A percentile compares a stretch with the other conserved stretches of the same genome.
phyloP scores from a whole-genome alignment of 192 early-diverging fungal species.

The Gamsiella multidivaricata region DNA sequence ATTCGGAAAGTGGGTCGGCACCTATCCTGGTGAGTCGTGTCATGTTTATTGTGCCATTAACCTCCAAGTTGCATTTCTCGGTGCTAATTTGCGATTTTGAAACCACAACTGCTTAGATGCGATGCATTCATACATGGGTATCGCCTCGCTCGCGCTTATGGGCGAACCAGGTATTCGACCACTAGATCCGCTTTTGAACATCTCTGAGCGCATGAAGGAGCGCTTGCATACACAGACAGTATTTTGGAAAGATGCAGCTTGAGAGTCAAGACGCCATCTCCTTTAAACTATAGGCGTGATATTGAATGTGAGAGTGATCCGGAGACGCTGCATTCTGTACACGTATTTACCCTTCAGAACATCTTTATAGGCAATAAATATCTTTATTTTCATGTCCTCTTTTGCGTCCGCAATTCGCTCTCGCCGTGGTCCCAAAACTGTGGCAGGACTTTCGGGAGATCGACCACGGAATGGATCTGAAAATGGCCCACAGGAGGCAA shows the following conservation, averaged over 20 bases:
- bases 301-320: too few relatives aligned
- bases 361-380: not conserved
- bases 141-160: constrained; percentile 74
- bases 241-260: constrained; percentile 47
- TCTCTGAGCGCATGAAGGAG: constrained; percentile 57
- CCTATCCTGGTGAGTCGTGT: constrained; percentile 63
- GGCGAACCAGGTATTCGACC: constrained; percentile 60
- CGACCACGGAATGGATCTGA: constrained; percentile 65
- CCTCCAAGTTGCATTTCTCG: too few relatives aligned
- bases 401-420: not conserved
- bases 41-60: not conserved
- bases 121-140: constrained; percentile 87
- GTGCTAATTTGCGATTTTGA: not conserved
- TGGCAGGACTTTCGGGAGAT: constrained; percentile 70
- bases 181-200: constrained; percentile 66
- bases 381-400: too few relatives aligned
- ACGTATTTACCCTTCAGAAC: too few relatives aligned
- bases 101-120: constrained; percentile 65
- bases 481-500: constrained; percentile 46
- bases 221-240: constrained; percentile 46
- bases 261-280: constrained; percentile 6
- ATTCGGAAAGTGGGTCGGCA: constrained; percentile 69
- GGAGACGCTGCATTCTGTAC: too few relatives aligned
- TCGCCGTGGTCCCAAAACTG: constrained; percentile 59
- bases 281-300: too few relatives aligned